Evolutionary conservation across 1,139 yeast genomes (phyloP).

Genomic region (Lodderomyces jiufengensis): DNA sequence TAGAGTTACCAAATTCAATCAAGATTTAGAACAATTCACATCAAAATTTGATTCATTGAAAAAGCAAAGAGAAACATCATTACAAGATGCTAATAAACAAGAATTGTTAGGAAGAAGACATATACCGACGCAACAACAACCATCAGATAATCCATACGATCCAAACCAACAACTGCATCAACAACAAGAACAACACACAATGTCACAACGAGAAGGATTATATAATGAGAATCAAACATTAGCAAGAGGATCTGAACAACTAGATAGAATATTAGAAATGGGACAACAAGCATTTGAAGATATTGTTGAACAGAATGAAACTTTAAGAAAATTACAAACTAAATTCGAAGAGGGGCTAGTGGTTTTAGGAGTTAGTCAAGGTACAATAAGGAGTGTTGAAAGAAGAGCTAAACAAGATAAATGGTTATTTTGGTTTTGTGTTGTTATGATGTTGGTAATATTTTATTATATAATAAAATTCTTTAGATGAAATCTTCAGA

Average conservation of each 20-base stretch:
- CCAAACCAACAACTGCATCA: constrained; percentile 15
- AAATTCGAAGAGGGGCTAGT: constrained; percentile 66
- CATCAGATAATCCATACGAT: constrained; percentile 63
- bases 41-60: constrained; percentile 62
- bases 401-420: constrained; percentile 87
- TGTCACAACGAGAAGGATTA: constrained; percentile 62
- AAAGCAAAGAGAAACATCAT: constrained; percentile 56
- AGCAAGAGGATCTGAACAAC: constrained; percentile 69
- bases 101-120: constrained; percentile 60
- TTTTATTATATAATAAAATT: constrained; percentile 70
- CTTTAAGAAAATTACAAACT: constrained; percentile 59
- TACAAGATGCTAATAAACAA: constrained; percentile 51
- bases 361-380: constrained; percentile 83
- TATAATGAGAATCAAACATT: constrained; percentile 64
- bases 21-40: constrained; percentile 55
- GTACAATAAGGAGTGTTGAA: constrained; percentile 79
- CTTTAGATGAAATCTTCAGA: constrained; percentile 59
- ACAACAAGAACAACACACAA: constrained; percentile 18
- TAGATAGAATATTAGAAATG: constrained; percentile 87
- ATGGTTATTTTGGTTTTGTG: constrained; percentile 79
- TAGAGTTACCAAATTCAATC: constrained; percentile 58
- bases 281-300: constrained; percentile 86
- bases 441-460: constrained; percentile 55
- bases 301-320: constrained; percentile 77
- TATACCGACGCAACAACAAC: constrained; percentile 9